Evolutionary conservation across 371 early-diverging fungal genomes (phyloP).

Genomic region (Saksenaea vasiformis): DNA sequence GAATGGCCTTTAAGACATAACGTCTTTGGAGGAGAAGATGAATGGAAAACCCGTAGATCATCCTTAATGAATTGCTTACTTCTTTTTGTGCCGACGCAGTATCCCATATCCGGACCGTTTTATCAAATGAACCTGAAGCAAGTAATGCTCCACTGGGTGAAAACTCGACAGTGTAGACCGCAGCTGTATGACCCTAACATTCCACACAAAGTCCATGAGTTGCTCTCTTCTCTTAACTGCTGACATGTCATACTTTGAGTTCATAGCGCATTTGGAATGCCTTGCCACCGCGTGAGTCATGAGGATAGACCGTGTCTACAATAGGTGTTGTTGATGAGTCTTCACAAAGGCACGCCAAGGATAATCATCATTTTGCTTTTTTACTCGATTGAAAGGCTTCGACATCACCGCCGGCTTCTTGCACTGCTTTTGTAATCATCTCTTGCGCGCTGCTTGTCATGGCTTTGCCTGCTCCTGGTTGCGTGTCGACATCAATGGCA

Average conservation of each 20-base stretch:
- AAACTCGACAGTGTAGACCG: conserved; percentile 83
- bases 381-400: conserved; percentile 39
- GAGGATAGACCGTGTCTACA: neutral
- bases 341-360: no score
- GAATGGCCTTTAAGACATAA: conserved; percentile 70
- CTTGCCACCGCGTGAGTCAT: conserved; percentile 44
- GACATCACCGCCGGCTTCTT: conserved; percentile 48
- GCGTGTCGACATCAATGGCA: conserved; percentile 40
- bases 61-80: conserved; percentile 32
- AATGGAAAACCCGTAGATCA: neutral
- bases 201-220: neutral
- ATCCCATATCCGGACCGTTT: conserved; percentile 91
- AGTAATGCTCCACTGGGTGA: conserved; percentile 80
- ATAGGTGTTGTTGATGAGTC: no score
- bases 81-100: conserved; percentile 69
- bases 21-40: conserved; percentile 22
- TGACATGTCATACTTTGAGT: conserved; percentile 32
- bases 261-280: conserved; percentile 55
- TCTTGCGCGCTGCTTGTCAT: conserved; percentile 36
- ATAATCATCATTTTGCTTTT: no score
- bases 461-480: conserved; percentile 13
- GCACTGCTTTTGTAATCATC: conserved; percentile 49
- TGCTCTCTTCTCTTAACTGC: neutral
- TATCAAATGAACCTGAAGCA: conserved; percentile 90
- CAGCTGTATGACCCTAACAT: conserved; percentile 90